Base-by-base conservation (phyloP, 768 basidiomycete genomes). In the Amanita thiersii region DNA sequence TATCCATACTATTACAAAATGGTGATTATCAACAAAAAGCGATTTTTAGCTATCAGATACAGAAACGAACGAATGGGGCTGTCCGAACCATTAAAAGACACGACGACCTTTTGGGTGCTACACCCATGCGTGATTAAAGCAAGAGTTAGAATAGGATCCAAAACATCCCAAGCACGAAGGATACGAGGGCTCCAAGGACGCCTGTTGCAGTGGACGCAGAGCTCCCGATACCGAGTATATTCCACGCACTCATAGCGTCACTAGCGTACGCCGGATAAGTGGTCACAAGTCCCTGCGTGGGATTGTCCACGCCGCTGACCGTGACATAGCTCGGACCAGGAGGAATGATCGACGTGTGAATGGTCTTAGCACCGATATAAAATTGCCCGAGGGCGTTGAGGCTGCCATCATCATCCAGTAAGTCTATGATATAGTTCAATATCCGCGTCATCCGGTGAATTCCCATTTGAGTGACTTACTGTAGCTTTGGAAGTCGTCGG, bases 321-420 rank as follows among this genome's bases (percentile, higher is more conserved):
- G 64, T 65, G 24, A 50, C 50, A 24, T 58, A 65, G 5, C 56
- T 54, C 25, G 46, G 50, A 17, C 57, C 59, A 7, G 47, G 41
- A 34, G 52, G 42, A 15, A 58, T 52, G 30, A 62, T 50, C 9
- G 53, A 49, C 47, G 66, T 69, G 39, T 69, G 65, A 10, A 70
- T 56, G 1, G 66, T 73, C 40, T 61, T 59, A n/a, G 70, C 67
- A 6, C 65, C 68, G 19, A 66, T 56, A 44, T 75, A 75, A 4
- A 69, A 50, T 47, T 72, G 53, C 8, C 72, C 72, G 2, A 72
- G 58, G 8, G 52, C 52, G 40, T 69, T 75, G 17, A 72, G 60
- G 32, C 65, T 56, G 8, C 72, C 72, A 33, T 70, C 63, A 5
- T 59, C 60, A 26, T 58, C 54, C 25, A 75, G 51, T 43, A 75